These are phyloP conservation scores for Penicillium herquei DNA, from an alignment of 495 filamentous ascomycete genomes.

Conservation along the genomic window DNA sequence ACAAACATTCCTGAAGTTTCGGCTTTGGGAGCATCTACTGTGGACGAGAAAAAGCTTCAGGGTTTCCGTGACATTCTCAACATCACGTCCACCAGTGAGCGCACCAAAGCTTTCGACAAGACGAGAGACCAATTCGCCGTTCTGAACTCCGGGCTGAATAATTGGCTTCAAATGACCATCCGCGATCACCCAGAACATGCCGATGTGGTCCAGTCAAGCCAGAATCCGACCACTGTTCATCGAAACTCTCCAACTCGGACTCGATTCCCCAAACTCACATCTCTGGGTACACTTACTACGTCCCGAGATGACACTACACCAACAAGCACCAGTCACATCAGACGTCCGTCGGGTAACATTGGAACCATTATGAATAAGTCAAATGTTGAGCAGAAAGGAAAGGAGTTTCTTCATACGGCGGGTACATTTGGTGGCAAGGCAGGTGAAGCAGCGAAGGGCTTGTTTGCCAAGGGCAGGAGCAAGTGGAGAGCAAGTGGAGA, in stretches of 20 bases:
- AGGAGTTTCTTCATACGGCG: constrained; percentile 79
- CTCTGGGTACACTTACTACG: constrained; percentile 30
- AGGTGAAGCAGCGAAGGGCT: constrained; percentile 75
- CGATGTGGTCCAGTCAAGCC: constrained; percentile 38
- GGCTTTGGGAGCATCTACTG: constrained; percentile 8
- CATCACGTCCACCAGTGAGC: constrained; percentile 57
- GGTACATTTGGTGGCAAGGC: constrained; percentile 69
- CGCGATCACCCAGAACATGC: constrained; percentile 52
- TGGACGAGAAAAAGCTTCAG: constrained; percentile 41
- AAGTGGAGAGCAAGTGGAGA: constrained; percentile 67
- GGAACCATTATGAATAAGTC: constrained; percentile 42
- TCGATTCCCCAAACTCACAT: constrained; percentile 47
- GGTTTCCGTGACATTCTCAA: constrained; percentile 73
- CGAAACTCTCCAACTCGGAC: constrained; percentile 36
- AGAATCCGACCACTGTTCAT: constrained; percentile 28
- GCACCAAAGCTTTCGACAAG: constrained; percentile 66
- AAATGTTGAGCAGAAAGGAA: constrained; percentile 69
- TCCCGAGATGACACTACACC: constrained; percentile 46
- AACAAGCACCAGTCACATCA: constrained; percentile 28
- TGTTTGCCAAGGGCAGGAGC: constrained; percentile 83
- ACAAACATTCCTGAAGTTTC: background rate
- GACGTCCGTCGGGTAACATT: constrained; percentile 37
- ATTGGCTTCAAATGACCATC: constrained; percentile 62
- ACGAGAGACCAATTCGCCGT: constrained; percentile 67
- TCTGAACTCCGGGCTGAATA: constrained; percentile 68